Evolutionary conservation across 495 filamentous ascomycete genomes (phyloP).

Genomic region (Annulohypoxylon moriforme): DNA sequence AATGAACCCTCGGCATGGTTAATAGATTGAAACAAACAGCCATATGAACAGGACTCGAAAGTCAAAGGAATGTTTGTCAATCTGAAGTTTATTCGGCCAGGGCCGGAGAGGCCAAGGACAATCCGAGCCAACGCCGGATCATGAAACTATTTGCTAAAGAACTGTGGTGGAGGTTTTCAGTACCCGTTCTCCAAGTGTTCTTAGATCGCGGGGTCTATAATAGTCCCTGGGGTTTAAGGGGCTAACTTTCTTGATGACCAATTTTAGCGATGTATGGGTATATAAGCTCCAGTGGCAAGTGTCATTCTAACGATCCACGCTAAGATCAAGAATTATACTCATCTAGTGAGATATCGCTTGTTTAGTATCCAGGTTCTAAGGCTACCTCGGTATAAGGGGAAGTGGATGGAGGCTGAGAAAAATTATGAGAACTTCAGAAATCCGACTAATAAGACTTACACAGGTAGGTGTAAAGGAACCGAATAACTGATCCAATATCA

Average conservation of each 20-base stretch:
- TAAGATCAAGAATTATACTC: not conserved
- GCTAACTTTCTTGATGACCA: not conserved
- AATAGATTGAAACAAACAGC: not conserved
- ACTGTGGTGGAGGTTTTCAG: not conserved
- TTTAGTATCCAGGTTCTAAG: not conserved
- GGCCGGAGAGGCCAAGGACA: not conserved
- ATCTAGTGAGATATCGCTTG: not conserved
- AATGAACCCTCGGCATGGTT: not conserved
- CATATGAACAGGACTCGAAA: not conserved
- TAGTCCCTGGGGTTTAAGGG: not conserved
- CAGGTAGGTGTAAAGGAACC: no score
- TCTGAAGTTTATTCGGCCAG: not conserved
- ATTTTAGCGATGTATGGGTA: not conserved
- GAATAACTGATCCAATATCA: no score
- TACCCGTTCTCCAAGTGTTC: not conserved
- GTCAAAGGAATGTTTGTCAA: not conserved
- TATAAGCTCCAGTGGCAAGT: not conserved
- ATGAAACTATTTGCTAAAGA: not conserved
- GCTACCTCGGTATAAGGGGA: not conserved
- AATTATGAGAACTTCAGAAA: no score
- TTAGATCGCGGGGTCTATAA: slow-evolving; percentile 32
- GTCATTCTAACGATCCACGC: not conserved
- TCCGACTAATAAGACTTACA: not conserved
- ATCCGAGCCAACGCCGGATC: not conserved
- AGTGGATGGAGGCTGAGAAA: not conserved